A percentile compares a stretch with the other conserved stretches of the same genome.
Conservation (phyloP, 257 asterid species). For the Solanum corneliomulleri region DNA sequence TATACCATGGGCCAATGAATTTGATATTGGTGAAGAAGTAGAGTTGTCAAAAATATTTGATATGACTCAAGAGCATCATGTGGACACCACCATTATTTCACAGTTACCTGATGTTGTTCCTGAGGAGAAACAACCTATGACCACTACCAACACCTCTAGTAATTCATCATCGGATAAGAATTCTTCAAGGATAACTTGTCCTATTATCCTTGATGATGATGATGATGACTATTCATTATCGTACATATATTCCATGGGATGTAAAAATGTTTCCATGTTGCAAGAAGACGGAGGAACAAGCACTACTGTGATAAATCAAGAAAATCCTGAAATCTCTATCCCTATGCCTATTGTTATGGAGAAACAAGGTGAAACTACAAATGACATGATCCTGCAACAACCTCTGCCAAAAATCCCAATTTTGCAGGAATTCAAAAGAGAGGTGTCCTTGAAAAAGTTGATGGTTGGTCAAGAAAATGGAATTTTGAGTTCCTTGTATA, state of each 20-base stretch:
- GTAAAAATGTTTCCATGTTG: too few species aligned
- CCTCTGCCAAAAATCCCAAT: too few species aligned
- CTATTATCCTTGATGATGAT: not conserved
- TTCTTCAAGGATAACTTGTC: not conserved
- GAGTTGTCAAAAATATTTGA: not conserved
- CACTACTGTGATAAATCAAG: not conserved
- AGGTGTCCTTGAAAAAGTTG: not conserved
- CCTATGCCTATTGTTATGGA: not conserved
- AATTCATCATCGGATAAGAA: not conserved
- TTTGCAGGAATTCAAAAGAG: not conserved
- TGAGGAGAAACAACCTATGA: not conserved
- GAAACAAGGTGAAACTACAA: not conserved
- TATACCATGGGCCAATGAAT: not conserved
- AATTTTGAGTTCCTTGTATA: not conserved
- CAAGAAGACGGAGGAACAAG: not conserved
- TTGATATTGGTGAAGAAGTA: not conserved
- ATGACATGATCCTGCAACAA: too few species aligned
- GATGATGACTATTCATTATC: not conserved
- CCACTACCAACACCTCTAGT: not conserved
- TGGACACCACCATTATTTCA: too few species aligned
- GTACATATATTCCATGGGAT: not conserved
- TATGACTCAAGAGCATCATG: too few species aligned
- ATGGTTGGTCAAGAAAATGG: not conserved
- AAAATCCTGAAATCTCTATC: not conserved
- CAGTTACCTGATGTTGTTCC: not conserved